Base-by-base conservation (phyloP, 75 land plant genomes). In the Adiantum capillusveneris region DNA sequence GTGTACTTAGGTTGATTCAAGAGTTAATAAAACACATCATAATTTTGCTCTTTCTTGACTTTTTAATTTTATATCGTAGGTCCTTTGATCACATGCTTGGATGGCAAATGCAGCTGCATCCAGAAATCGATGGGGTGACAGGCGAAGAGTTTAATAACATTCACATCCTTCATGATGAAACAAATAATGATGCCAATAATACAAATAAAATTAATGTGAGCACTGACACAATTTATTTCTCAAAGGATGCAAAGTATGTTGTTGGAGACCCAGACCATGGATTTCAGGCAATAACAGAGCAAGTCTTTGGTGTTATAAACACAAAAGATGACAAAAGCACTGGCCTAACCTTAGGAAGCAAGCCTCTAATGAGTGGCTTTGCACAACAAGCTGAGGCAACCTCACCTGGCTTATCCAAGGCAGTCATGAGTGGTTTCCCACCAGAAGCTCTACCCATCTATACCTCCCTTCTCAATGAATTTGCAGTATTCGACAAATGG, bases 71-170 rank as follows among this genome's bases (percentile, higher is more conserved):
- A n/a, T n/a, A n/a, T 34, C 3, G 3, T 34, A 34, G 76, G 16
- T 73, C 71, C 0, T 67, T 73, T 44, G 76, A 73, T 36, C 76
- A 73, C 31, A 68, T 73, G 65, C 14, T 73, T 12, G 76, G 76
- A 0, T 68, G 58, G 53, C 44, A 69, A 55, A 73, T 67, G 59
- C 12, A 56, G 36, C 57, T 60, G 27, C 60, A 73, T 21, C 76
- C 76, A 12, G 54, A 67, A 17, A 73, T 73, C n/a, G 61, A 73
- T 7, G 76, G 76, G 0, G 54, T 73, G 1, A 67, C 34, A 0
- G 71, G 71, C 25, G n/a, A 44, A 31, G 70, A 67, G 26, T 61
- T 14, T 20, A 73, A 73, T 42, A 64, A 53, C 6, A 18, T 46
- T 0, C 2, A 17, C 6, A 2, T 17, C 14, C 49, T 20, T 17